Conservation (phyloP, 352 stramenopile species). For the Pythium aristosporum region DNA sequence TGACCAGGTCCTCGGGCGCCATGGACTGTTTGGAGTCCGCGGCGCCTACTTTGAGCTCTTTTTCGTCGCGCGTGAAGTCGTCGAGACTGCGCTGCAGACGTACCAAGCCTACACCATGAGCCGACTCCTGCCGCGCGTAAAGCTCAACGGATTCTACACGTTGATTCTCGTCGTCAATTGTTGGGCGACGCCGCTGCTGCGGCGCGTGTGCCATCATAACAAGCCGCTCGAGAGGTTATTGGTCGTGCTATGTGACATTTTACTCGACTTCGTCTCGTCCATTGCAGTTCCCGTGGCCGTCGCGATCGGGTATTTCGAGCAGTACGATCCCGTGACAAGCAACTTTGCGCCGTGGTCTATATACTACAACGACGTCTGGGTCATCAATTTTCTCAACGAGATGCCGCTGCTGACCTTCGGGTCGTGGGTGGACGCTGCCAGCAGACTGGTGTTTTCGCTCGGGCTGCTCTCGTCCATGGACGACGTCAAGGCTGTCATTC, state of each 20-base stretch:
- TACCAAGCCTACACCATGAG: no score
- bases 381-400: not conserved
- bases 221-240: no score
- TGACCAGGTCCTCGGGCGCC: no score
- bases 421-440: conserved; percentile 3
- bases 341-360: conserved; percentile 9
- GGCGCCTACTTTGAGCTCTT: no score
- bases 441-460: not conserved
- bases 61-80: no score
- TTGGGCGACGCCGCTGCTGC: no score
- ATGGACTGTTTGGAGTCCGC: not conserved
- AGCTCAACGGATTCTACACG: no score
- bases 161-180: no score
- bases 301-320: conserved; percentile 6
- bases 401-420: not conserved
- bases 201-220: not conserved
- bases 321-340: conserved; percentile 3
- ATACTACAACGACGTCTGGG: conserved; percentile 15
- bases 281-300: conserved; percentile 20
- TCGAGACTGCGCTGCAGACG: no score
- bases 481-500: not conserved
- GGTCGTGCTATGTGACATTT: no score
- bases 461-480: not conserved
- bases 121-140: no score
- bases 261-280: not conserved